Percentiles rank a stretch among this genome's conserved stretches.
phyloP scores from a whole-genome alignment of 352 stramenopile genomes.

The Phytophthora pluvialis region DNA sequence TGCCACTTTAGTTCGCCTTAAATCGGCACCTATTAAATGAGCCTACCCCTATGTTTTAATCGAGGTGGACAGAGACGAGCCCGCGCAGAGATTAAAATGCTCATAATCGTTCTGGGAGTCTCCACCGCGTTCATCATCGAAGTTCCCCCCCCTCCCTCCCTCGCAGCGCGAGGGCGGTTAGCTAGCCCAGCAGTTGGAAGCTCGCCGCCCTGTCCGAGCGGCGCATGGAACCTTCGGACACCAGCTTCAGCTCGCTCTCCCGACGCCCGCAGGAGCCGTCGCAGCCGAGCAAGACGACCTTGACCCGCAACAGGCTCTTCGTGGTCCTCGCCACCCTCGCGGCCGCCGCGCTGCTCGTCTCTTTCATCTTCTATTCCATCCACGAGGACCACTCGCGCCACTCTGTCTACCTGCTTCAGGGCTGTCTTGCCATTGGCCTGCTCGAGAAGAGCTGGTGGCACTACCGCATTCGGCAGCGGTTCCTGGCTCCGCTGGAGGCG shows the following conservation, averaged over 20 bases:
- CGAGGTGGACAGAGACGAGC: constrained; percentile 6
- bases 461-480: constrained; percentile 64
- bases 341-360: constrained; percentile 29
- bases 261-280: constrained; percentile 3
- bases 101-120: constrained; percentile 13
- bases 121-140: constrained; percentile 5
- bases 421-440: constrained; percentile 47
- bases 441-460: constrained; percentile 70
- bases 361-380: constrained; percentile 50
- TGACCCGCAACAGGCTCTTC: constrained; percentile 18
- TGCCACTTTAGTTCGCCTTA: too few species aligned
- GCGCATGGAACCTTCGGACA: constrained; percentile 25
- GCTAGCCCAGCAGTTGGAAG: constrained; percentile 18
- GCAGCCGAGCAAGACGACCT: constrained; percentile 27
- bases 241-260: constrained; percentile 22
- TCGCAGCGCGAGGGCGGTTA: constrained; percentile 20
- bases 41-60: constrained; percentile 30
- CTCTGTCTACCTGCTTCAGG: constrained; percentile 44
- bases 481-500: constrained; percentile 45
- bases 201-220: constrained; percentile 30
- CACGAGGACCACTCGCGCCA: constrained; percentile 35
- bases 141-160: constrained; percentile 2
- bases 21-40: too few species aligned
- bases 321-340: constrained; percentile 22
- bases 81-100: constrained; percentile 27